Evolutionary conservation across 495 filamentous ascomycete species (phyloP).

Genomic region (Rusavskia elegans): DNA sequence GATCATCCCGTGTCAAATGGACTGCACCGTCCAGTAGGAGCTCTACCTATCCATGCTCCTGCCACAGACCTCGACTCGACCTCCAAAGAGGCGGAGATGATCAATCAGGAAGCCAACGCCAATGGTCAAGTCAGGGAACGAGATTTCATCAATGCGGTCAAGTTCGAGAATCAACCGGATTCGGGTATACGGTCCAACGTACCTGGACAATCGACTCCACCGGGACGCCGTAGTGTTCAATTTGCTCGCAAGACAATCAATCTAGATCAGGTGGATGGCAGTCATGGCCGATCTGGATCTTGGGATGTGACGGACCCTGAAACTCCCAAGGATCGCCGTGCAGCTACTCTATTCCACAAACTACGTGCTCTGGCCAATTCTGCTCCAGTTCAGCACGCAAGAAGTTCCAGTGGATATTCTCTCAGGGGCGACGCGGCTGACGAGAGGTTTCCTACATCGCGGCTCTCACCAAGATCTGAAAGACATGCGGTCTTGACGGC

Average conservation of each 20-base stretch:
- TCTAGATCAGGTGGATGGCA: conserved; percentile 22
- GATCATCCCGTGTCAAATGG: no score
- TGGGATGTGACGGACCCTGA: conserved; percentile 40
- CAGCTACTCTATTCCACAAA: conserved; percentile 50
- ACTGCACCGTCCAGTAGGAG: no score
- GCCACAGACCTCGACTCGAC: no score
- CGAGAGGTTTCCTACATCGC: conserved; percentile 13
- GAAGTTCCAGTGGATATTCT: conserved; percentile 27
- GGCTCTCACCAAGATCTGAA: conserved; percentile 26
- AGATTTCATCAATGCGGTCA: neutral
- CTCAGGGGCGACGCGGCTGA: conserved; percentile 9
- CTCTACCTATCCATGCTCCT: no score
- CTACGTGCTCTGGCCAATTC: conserved; percentile 41
- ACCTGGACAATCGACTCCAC: conserved; percentile 25
- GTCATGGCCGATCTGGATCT: conserved; percentile 38
- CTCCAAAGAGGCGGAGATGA: no score
- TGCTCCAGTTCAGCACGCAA: conserved; percentile 24
- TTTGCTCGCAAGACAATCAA: conserved; percentile 39
- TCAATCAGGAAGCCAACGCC: neutral
- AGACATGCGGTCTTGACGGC: conserved; percentile 32
- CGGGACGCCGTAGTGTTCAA: conserved; percentile 45
- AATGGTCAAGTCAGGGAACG: neutral
- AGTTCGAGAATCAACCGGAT: neutral
- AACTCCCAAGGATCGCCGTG: conserved; percentile 30
- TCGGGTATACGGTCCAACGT: conserved; percentile 12